Evolutionary conservation across 306 rosid species (phyloP).

Genomic region (Rosa multiflora): DNA sequence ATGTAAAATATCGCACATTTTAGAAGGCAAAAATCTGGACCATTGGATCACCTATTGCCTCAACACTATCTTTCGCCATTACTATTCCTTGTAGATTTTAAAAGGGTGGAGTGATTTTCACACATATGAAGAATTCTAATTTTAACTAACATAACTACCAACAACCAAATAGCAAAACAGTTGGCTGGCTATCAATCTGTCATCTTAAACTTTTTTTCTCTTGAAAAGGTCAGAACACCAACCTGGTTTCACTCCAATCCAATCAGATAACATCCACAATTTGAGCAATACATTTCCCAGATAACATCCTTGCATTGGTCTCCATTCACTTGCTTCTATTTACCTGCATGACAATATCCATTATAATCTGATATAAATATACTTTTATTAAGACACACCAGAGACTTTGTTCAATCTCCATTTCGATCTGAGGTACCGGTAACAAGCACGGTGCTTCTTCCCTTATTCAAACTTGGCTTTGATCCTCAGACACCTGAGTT

Average conservation of each 20-base stretch:
- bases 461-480: slow-evolving; percentile 19
- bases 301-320: slow-evolving; percentile 29
- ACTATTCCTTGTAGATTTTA: background rate
- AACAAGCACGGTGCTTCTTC: slow-evolving; percentile 25
- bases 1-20: background rate
- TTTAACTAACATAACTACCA: slow-evolving; percentile 26
- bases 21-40: background rate
- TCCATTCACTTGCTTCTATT: slow-evolving; percentile 35
- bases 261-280: slow-evolving; percentile 42
- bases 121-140: slow-evolving; percentile 10
- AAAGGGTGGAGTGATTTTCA: background rate
- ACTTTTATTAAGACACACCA: slow-evolving; percentile 31
- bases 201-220: background rate
- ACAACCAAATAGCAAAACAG: slow-evolving; percentile 21
- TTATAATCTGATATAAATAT: slow-evolving; percentile 43
- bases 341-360: slow-evolving; percentile 23
- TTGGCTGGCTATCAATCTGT: slow-evolving; percentile 16
- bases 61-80: background rate
- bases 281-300: slow-evolving; percentile 33
- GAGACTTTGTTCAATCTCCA: slow-evolving; percentile 47
- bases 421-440: slow-evolving; percentile 49
- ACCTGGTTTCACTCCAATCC: slow-evolving; percentile 51
- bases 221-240: slow-evolving; percentile 49
- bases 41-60: background rate
- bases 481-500: slow-evolving; percentile 52